Base-by-base conservation (phyloP, 805 yeast genomes). In the Saturnispora galanensis region DNA sequence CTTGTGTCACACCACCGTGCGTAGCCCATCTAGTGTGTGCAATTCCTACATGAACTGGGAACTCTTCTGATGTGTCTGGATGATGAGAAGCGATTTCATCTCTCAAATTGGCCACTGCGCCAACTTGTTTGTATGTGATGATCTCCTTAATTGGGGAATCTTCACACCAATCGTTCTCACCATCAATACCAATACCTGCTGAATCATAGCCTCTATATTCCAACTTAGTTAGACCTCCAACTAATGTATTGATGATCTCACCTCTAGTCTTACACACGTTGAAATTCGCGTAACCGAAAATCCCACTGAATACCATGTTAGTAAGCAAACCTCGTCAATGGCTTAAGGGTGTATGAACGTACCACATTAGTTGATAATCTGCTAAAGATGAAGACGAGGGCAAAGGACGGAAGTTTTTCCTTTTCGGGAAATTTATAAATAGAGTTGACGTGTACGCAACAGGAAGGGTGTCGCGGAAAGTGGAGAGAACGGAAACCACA, bases 1-100 rank as follows among this genome's bases (percentile, higher is more conserved):
- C 56, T 50, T 74, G 77, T 53, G 77, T 79, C 47, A 97, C 97
- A 57, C 81, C 85, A 66, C 99, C 99, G 65, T 93, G 99, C 33
- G 99, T 93, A 42, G 99, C 99, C 99, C 99, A 93, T 72, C 99
- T 84, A 11, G 99, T 93, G 68, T 93, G 99, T 18, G 98, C 97
- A 63, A 93, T 93, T 61, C 96, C 98, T 49, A 81, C 88, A 62
- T 93, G 98, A 63, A 82, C 78, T 55, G 77, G 81, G 60, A 86
- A 88, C 16, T 77, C 71, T 49, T 76, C 79, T 28, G 72, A 65
- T 55, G 81, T 72, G 56, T 83, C 76, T 47, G 80, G 73, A 38
- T 75, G 63, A 17, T 56, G 60, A 5, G 56, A 45, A 30, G 66
- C 69, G 53, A 85, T 78, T 65, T 81, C 80, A 50, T 77, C 72